phyloP scores from a whole-genome alignment of 148 eudicot species.

The Fagopyrum esculentum region DNA sequence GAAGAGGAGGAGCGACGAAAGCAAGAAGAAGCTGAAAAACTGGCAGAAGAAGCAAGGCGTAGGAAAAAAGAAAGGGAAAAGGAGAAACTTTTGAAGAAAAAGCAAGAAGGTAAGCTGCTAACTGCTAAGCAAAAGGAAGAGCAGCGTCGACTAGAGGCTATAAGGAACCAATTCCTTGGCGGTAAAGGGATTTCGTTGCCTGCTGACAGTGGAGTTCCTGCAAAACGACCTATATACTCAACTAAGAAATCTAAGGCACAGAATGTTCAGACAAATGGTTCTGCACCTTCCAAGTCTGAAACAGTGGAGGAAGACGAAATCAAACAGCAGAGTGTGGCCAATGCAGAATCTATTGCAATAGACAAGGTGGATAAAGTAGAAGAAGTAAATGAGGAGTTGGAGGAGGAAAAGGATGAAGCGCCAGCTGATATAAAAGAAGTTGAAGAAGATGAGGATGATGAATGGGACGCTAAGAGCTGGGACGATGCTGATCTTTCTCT shows the following conservation, averaged over 20 bases:
- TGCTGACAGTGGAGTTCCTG: slow-evolving; percentile 39
- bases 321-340: slow-evolving; percentile 31
- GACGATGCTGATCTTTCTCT: slow-evolving; percentile 69
- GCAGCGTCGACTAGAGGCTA: slow-evolving; percentile 67
- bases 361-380: slow-evolving; percentile 43
- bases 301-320: slow-evolving; percentile 31
- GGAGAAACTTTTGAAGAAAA: slow-evolving; percentile 72
- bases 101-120: slow-evolving; percentile 58
- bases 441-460: slow-evolving; percentile 61
- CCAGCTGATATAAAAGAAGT: slow-evolving; percentile 35
- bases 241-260: slow-evolving; percentile 62
- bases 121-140: slow-evolving; percentile 93
- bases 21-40: slow-evolving; percentile 65
- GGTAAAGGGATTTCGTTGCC: slow-evolving; percentile 34
- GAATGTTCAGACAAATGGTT: slow-evolving; percentile 41
- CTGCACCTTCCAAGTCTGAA: slow-evolving; percentile 32
- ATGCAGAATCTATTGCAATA: slow-evolving; percentile 34
- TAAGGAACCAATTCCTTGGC: slow-evolving; percentile 72
- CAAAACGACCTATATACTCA: slow-evolving; percentile 64
- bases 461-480: slow-evolving; percentile 98
- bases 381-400: slow-evolving; percentile 14
- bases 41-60: slow-evolving; percentile 72
- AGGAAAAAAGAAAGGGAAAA: slow-evolving; percentile 75
- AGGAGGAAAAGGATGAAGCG: slow-evolving; percentile 37
- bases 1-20: slow-evolving; percentile 80